phyloP scores from a whole-genome alignment of 2,329 filamentous ascomycete genomes.

The Trichoderma oligosporum region DNA sequence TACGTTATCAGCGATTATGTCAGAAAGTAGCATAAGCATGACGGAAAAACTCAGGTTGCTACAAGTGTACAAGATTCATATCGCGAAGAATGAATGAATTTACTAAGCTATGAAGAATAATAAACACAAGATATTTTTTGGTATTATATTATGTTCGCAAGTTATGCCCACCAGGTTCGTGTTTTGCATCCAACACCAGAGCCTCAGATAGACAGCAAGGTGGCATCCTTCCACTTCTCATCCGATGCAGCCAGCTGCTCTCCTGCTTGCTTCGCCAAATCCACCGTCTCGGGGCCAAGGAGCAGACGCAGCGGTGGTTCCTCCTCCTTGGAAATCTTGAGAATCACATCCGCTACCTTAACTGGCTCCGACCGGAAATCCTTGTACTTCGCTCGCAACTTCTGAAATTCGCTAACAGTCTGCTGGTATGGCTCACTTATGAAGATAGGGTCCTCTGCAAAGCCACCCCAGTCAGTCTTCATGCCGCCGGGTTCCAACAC shows the following conservation, averaged over 20 bases:
- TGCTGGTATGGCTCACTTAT: conserved; percentile 36
- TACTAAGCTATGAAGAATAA: too few relatives aligned
- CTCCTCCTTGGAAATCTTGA: conserved; percentile 27
- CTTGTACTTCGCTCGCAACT: conserved; percentile 8
- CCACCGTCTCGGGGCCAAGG: conserved; percentile 30
- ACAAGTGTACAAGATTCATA: too few relatives aligned
- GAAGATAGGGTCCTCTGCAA: conserved; percentile 26
- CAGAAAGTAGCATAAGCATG: too few relatives aligned
- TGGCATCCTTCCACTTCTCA: conserved; percentile 29
- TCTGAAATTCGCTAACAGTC: conserved; percentile 33
- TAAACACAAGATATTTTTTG: too few relatives aligned
- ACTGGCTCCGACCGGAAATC: conserved; percentile 20
- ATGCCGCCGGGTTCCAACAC: conserved; percentile 41
- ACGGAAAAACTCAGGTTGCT: too few relatives aligned
- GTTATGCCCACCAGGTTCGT: too few relatives aligned
- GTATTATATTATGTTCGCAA: too few relatives aligned
- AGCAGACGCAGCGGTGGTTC: conserved; percentile 34
- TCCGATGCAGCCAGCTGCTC: conserved; percentile 29
- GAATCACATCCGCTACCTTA: conserved; percentile 30
- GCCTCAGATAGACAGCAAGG: background rate
- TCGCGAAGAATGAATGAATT: too few relatives aligned
- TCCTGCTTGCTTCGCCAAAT: conserved; percentile 23
- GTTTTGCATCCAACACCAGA: background rate
- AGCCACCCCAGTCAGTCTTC: conserved; percentile 38
- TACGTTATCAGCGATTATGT: too few relatives aligned